Conservation (phyloP, 2,329 filamentous ascomycete genomes). For the Trichoderma arundinaceum region DNA sequence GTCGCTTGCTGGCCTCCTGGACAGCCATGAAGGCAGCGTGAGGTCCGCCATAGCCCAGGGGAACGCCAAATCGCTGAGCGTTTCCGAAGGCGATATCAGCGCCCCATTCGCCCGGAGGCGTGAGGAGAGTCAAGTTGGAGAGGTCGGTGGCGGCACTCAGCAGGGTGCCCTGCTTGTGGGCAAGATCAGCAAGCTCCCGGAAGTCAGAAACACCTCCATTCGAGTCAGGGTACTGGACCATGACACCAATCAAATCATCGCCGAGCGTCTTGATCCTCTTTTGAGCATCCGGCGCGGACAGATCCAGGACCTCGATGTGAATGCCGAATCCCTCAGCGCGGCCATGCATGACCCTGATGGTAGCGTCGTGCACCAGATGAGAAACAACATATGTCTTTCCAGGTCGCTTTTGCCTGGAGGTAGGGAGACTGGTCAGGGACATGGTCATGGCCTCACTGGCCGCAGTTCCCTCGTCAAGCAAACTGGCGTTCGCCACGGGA, state of each 20-base stretch:
- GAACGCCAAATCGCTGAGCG: slow-evolving; percentile 88
- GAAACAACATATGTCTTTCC: slow-evolving; percentile 87
- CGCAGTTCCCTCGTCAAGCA: slow-evolving; percentile 89
- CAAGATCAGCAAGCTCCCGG: slow-evolving; percentile 71
- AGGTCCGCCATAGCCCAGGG: slow-evolving; percentile 90
- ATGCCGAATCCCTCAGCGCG: slow-evolving; percentile 93
- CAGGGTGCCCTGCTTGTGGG: slow-evolving; percentile 78
- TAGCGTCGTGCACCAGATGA: slow-evolving; percentile 81
- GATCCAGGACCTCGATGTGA: slow-evolving; percentile 73
- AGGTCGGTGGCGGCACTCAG: slow-evolving; percentile 90
- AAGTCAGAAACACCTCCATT: slow-evolving; percentile 81
- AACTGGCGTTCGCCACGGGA: slow-evolving; percentile 86
- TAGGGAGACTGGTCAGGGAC: slow-evolving; percentile 76
- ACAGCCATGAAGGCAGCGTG: slow-evolving; percentile 97
- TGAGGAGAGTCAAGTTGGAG: slow-evolving; percentile 83
- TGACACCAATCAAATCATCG: slow-evolving; percentile 82
- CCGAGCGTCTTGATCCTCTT: slow-evolving; percentile 74
- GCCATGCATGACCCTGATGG: slow-evolving; percentile 79
- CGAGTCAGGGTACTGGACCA: slow-evolving; percentile 95
- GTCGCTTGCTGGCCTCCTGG: slow-evolving; percentile 88
- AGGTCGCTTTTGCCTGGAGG: slow-evolving; percentile 71
- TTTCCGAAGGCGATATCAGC: slow-evolving; percentile 95
- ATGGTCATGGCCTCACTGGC: slow-evolving; percentile 96
- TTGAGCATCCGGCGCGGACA: slow-evolving; percentile 66
- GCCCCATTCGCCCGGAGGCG: slow-evolving; percentile 90